These are phyloP conservation scores for Pseudodiploospora longispora DNA, from an alignment of 2,329 filamentous ascomycete species.

Conservation along the genomic window DNA sequence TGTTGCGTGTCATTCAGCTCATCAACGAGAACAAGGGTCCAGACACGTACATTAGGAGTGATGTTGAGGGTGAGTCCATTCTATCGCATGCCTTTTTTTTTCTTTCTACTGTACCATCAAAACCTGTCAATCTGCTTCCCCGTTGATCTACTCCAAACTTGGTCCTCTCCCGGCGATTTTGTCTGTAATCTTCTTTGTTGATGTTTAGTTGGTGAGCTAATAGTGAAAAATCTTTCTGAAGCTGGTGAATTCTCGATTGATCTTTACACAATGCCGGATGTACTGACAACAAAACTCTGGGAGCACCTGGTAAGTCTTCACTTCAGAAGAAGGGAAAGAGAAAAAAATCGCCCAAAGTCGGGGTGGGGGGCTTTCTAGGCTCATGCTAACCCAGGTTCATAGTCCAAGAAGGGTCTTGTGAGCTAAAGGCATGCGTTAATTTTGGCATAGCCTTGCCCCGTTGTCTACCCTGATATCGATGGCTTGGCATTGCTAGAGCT, in stretches of 20 bases:
- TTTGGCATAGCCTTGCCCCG: background rate
- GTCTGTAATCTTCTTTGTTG: constrained; percentile 16
- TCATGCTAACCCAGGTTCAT: background rate
- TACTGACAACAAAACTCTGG: constrained; percentile 88
- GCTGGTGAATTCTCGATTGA: constrained; percentile 98
- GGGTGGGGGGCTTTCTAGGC: no score
- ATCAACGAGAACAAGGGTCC: constrained; percentile 94
- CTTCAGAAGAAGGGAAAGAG: no score
- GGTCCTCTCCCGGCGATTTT: constrained; percentile 4
- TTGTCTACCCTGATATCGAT: no score
- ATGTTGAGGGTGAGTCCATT: constrained; percentile 72
- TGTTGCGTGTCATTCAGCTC: constrained; percentile 92
- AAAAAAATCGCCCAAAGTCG: background rate
- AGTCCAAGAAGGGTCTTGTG: constrained; percentile 36
- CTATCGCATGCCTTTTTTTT: background rate
- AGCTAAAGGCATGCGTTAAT: constrained; percentile 15
- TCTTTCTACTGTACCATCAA: background rate
- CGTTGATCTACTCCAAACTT: constrained; percentile 7
- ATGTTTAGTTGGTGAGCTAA: constrained; percentile 24
- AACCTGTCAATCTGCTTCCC: background rate
- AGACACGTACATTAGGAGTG: constrained; percentile 94
- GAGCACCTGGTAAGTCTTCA: constrained; percentile 58
- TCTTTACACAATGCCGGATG: constrained; percentile 90
- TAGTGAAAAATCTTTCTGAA: constrained; percentile 30
- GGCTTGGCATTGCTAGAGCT: no score